Evolutionary conservation across 768 basidiomycete species (phyloP).

Genomic region (Lentinula edodes): DNA sequence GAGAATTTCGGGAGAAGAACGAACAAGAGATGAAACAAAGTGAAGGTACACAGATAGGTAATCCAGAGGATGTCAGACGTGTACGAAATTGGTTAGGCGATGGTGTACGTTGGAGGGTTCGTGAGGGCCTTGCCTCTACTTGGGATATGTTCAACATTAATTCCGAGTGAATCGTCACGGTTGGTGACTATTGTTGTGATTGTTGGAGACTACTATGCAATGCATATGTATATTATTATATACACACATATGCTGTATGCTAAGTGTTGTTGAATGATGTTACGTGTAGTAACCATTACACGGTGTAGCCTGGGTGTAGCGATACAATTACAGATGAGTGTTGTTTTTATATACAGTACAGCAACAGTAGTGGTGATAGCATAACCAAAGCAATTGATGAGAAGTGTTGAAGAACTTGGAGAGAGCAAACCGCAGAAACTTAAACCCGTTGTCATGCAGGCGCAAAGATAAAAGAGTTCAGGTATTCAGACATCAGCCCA

Average conservation of each 20-base stretch:
- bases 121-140: constrained; percentile 4
- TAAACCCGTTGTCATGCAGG: constrained; percentile 20
- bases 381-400: background rate
- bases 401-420: background rate
- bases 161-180: too few species aligned
- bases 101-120: constrained; percentile 7
- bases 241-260: too few species aligned
- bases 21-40: background rate
- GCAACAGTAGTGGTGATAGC: background rate
- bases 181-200: too few species aligned
- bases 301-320: too few species aligned
- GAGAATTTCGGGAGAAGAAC: background rate
- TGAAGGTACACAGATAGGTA: constrained; percentile 10
- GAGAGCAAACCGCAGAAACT: background rate
- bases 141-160: constrained; percentile 9
- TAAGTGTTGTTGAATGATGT: too few species aligned
- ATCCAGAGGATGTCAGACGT: constrained; percentile 19
- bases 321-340: too few species aligned
- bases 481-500: constrained; percentile 80
- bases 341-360: background rate
- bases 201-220: too few species aligned
- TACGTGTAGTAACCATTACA: too few species aligned
- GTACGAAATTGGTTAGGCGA: constrained; percentile 2
- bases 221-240: too few species aligned
- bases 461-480: constrained; percentile 18